Evolutionary conservation across 768 basidiomycete genomes (phyloP), one percentile per base, ranked within the genome.

Genomic region (Trametes villosa): DNA sequence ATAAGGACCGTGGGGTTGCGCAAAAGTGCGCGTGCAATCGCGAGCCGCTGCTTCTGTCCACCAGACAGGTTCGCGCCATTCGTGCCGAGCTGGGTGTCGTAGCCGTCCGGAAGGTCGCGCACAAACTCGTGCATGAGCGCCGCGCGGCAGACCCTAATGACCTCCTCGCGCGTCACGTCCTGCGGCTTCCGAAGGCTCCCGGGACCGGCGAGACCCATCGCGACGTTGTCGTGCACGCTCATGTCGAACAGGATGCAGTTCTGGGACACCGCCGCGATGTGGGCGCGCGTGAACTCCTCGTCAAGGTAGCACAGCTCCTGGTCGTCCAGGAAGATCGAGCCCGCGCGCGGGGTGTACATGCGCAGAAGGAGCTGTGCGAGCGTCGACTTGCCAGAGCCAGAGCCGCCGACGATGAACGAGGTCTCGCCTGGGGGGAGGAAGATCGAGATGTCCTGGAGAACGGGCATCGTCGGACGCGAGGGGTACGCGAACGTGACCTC

Each of bases 51-150:
- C 66, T 85, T 85, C 79, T 98, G 97, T 2, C 96, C 96, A 15
- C 96, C 96, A 63, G 91, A 94, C 65, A 96, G 74, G 44, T 82
- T 86, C 2, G 90, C 83, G 2, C 94, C 96, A 29, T 82, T 85
- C 24, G 78, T 85, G 0, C 91, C 92, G 2, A 98, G 75, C 30
- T 80, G 74, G 0, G 95, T 96, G 47, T 96, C 91, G 66, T 98
- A 98, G 0, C 94, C 94, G 3, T 88, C 81, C 0, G 92, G 93
- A n/a, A 98, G 76, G 55, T 88, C 91, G 17, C 77, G 74, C 5
- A 97, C 81, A 73, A 96, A 99, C 52, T 93, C 92, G 66, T 96
- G 90, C 65, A 98, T 80, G 71, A 96, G 79, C 0, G 94, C 94
- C 9, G 84, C 85, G n/a, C 83, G 79, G 68, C 94, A 96, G 0